Base-by-base conservation (phyloP, 768 basidiomycete genomes). In the Calocybe cyanea region DNA sequence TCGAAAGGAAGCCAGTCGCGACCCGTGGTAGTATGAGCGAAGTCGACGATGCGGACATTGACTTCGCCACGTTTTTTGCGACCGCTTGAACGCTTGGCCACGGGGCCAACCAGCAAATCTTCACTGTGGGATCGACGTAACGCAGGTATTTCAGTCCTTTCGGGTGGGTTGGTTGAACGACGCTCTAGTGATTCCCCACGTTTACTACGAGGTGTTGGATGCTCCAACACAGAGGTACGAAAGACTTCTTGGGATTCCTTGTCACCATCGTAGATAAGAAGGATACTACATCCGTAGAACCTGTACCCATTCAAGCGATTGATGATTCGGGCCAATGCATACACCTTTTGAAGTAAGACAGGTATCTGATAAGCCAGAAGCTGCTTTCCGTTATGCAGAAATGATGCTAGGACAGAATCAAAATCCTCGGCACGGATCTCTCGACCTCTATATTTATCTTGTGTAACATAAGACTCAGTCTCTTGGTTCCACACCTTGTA, bases 221-320 rank as follows among this genome's bases (percentile, higher is more conserved):
- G 74, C 51, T 90, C 89, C 36, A 77, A 67, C 5, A 75, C 74
- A 32, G 75, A 78, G 9, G 75, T 63, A 14, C 80, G 74, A 61
- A 86, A 83, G 15, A 73, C 75, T 55, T 90, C 85, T 65, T 98
- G 96, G 1, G 81, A 77, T 54, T 93, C 91, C 35, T 72, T 75
- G 61, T 98, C 94, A 33, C 96, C 96, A 60, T 99, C 96, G 64
- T 99, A 99, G 60, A 98, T 95, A 61, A 98, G 79, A 42, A 99
- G 81, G 37, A 99, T 79, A 53, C 89, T 92, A 67, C 95, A 97
- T 11, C 96, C 96, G 61, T 99, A 99, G 67, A 99, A 98, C 39
- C 96, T 83, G 68, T 90, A 99, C n/a, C 96, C 92, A 56, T 86
- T 88, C 49, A 99, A 71, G 7, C 87, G 80, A 61, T 84, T 76